phyloP scores from a whole-genome alignment of 164 flowering plant genomes.

The Stephania cephalantha region DNA sequence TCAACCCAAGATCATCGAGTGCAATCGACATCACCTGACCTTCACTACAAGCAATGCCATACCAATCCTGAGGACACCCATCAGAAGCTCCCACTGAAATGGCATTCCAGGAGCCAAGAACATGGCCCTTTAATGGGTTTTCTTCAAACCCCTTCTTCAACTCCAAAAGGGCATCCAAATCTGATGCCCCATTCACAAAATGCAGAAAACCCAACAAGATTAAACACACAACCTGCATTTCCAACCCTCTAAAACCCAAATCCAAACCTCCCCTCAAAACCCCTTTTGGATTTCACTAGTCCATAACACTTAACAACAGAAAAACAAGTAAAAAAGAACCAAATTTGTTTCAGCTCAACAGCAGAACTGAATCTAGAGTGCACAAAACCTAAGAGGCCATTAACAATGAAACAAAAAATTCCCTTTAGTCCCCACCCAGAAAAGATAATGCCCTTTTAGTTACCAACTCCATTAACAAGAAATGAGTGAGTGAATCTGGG shows the following conservation, averaged over 20 bases:
- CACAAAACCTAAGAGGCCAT: no score
- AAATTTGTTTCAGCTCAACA: background rate
- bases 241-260: constrained; percentile 7
- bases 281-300: background rate
- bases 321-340: background rate
- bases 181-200: constrained; percentile 33
- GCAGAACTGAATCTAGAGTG: background rate
- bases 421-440: no score
- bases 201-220: constrained; percentile 27
- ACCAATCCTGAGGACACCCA: constrained; percentile 58
- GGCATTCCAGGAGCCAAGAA: constrained; percentile 51
- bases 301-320: background rate
- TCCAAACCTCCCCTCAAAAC: background rate
- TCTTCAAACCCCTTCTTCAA: constrained; percentile 35
- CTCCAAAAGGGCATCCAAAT: constrained; percentile 52
- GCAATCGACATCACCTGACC: constrained; percentile 44
- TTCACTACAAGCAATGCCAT: constrained; percentile 40
- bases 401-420: no score
- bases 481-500: background rate
- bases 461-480: background rate
- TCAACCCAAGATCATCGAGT: constrained; percentile 39
- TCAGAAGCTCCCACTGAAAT: constrained; percentile 36
- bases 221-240: constrained; percentile 38
- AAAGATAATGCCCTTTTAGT: background rate
- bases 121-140: constrained; percentile 34